Evolutionary conservation across 2,329 filamentous ascomycete genomes (phyloP), one percentile per base, ranked within the genome.

Genomic region (Fusarium buharicum): DNA sequence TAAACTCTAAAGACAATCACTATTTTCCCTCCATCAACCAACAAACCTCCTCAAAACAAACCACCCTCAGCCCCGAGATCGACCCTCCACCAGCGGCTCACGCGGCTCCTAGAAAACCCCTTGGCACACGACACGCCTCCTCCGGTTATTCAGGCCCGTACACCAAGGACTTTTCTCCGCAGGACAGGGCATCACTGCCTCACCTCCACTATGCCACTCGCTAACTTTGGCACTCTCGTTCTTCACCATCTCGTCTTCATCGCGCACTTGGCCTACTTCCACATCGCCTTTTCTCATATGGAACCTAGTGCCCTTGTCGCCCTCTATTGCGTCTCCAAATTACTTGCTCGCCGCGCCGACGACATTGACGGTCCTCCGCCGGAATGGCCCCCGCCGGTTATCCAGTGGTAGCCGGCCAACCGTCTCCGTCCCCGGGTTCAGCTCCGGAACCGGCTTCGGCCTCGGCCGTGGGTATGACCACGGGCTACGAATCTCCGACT

Each of bases 241-340:
- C 74, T 84, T 46, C 76, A 82, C 64, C 76, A 83, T 62, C 74
- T 84, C 49, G 80, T 84, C 67, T 85, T 85, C 69, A 74, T 85
- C 62, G 82, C 80, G 36, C 82, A 82, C 47, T 74, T 85, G 50
- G 77, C 82, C 59, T 83, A 84, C 70, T 81, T 84, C 68, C 79
- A 78, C 68, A 79, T 82, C 59, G 81, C 80, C 53, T 76, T 85
- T 55, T 75, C 80, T 16, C 76, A 81, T 58, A 77, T 81, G 49
- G 81, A 83, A 56, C 79, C 81, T 14, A 74, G 80, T 41, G 59
- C 80, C 10, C 73, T 84, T 22, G 72, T 83, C 40, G 69, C 72
- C 20, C 74, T 85, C 7, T 84, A 84, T 69, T 79, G 78, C 51
- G 66, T 82, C 51, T 81, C 77, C 17, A 82, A 80, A 70, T 73